Conservation (phyloP, 805 yeast species). For the Lachancea fermentati region DNA sequence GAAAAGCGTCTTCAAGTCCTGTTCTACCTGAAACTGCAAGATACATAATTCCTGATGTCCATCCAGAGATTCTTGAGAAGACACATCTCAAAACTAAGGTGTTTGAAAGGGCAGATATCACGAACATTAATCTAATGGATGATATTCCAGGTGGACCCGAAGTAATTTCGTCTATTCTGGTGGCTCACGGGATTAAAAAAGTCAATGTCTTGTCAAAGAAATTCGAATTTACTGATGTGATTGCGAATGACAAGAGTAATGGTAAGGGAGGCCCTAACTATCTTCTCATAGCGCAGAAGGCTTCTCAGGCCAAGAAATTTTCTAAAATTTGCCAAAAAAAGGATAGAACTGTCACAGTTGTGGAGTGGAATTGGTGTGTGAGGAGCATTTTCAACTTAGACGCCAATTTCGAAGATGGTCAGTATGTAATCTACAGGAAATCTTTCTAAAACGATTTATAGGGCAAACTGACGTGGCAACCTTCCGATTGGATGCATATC, state of each 20-base stretch:
- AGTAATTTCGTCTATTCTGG: constrained; percentile 22
- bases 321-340: constrained; percentile 12
- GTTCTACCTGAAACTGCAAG: constrained; percentile 22
- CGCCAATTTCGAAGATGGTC: constrained; percentile 7
- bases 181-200: constrained; percentile 24
- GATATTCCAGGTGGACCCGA: constrained; percentile 28
- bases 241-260: constrained; percentile 6
- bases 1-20: constrained; percentile 11
- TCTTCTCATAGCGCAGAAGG: constrained; percentile 25
- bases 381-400: constrained; percentile 24
- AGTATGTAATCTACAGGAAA: constrained; percentile 10
- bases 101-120: constrained; percentile 23
- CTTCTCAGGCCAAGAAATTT: constrained; percentile 27
- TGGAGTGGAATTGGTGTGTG: constrained; percentile 34
- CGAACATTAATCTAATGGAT: constrained; percentile 18
- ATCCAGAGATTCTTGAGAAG: constrained; percentile 18
- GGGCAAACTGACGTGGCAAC: no score
- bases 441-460: no score
- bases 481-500: no score
- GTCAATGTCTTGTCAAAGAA: constrained; percentile 19
- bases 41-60: constrained; percentile 33
- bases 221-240: constrained; percentile 16
- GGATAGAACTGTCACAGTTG: constrained; percentile 16
- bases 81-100: constrained; percentile 19
- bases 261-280: constrained; percentile 15